Evolutionary conservation across 208 protist species (phyloP), one percentile per base, ranked within the genome.

Genomic region (Wallacemonas sp.): DNA sequence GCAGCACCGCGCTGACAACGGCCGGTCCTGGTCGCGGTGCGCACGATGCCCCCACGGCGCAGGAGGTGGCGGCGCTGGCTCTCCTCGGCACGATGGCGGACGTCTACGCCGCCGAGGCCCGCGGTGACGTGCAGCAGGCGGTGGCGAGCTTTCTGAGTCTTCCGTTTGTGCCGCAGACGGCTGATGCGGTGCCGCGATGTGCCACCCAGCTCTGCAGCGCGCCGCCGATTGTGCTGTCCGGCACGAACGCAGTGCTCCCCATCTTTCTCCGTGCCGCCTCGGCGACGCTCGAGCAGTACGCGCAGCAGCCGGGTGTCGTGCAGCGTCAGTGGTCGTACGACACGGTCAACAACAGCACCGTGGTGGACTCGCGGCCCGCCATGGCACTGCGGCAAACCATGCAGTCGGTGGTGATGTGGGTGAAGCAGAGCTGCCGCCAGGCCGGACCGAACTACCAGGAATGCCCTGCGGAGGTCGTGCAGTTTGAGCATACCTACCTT

Each of bases 81-180:
- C 20, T 76, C 26, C 76, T 93, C 5, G 82, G 77, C 62, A 66
- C 59, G 54, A 85, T 94, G 79, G 70, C 85, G 31, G 84, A 89
- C 41, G 79, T 88, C 57, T 86, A 78, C 55, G 48, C 72, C 26
- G 65, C 68, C 52, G 42, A 59, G 41, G 68, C 57, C 3, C 69
- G 75, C 23, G 77, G 76, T 20, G 74, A 88, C 49, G 3, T 59
- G n/a, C 72, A 76, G 65, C 57, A 73, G 26, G 83, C 83, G 22
- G 57, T 91, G 20, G 52, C 62, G 26, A 22, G 49, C 38, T 91
- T 92, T 45, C 61, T 81, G 36, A 67, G 61, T 45, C 74, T 94
- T 18, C 76, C 88, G 0, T 90, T 94, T 50, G 77, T 89, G 18
- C 88, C 88, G 12, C 28, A 23, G 44, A 49, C 42, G 22, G 39